Evolutionary conservation across 352 stramenopile genomes (phyloP), one percentile per base, ranked within the genome.

Genomic region (Globisporangium abappressorium): DNA sequence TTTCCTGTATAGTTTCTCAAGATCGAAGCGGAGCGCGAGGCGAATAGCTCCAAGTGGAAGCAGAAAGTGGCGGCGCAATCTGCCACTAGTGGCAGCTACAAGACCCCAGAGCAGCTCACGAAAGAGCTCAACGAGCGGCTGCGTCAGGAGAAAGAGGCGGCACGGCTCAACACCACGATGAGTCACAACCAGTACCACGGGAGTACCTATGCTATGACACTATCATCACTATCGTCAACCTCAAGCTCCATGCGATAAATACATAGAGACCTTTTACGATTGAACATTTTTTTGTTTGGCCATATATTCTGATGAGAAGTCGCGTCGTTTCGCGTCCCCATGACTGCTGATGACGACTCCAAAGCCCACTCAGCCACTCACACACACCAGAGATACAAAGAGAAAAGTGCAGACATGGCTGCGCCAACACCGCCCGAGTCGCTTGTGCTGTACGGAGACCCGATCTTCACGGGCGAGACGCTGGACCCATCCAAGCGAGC

Each of bases 381-480:
- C 12, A 18, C 38, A 43, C 36, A 43, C 36, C 14, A 43, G 12
- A 43, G 11, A 18, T 4, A 57, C 26, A 20, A 65, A 30, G 8
- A 51, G 18, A 12, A 7, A 9, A 28, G 15, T 9, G 33, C 26
- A 64, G 20, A 55, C 12, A 91, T 91, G 84, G 62, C 81, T n/a
- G 72, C 76, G 6, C 87, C 85, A 3, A 81, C 65, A 28, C 88
- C 85, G 53, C 92, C 92, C 43, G 87, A 97, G 75, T 97, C 83
- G 34, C 81, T 98, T 9, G 82, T 98, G 66, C 91, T 91, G 56
- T 97, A 93, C 74, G 84, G 91, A 24, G 86, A 93, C 38, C 90
- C 92, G 33, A 94, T 98, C 72, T 98, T 97, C 74, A 95, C 88
- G 11, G 92, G 91, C 9, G 85, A 97, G 68, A 84, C 77, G 18